Base-by-base conservation (phyloP, 352 stramenopile genomes). In the Pythium scleroteichum region DNA sequence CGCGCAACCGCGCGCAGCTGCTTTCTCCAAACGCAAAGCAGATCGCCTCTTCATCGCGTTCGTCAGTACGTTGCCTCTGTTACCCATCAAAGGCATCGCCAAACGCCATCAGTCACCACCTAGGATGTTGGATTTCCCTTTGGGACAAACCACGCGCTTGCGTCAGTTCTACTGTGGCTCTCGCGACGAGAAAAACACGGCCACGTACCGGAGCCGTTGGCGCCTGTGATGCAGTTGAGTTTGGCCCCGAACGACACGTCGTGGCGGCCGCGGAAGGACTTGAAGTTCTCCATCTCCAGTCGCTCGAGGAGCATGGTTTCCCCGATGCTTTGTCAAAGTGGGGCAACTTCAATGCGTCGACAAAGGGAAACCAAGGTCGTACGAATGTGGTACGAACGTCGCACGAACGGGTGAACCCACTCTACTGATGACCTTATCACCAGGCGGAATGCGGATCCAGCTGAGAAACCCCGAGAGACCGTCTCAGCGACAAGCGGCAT, bases 41-140 rank as follows among this genome's bases (percentile, higher is more conserved):
- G 33, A 82, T 78, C 39, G 73, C 73, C 42, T 82, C 69, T 78
- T 16, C 14, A 22, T 23, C 19, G 9, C n/a, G 2, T 13, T 6
- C 19, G 19, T 57, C 44, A 59, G 33, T 14, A 51, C 19, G 2
- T n/a, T n/a, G 38, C n/a, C 2, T 12, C 14, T 5, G 38, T 29
- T n/a, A 17, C 24, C 5, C 17, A 23, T 29, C 10, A n/a, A n/a
- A n/a, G 29, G 29, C 29, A 10, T 5, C 29, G 29, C 5, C 5
- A 35, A 35, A 10, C 29, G 29, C 29, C 29, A 10, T 35, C 23
- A 38, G 20, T 20, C 17, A 13, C 39, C 61, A 75, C 68, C 68
- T 46, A 79, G 59, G 47, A 77, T 76, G 42, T 79, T 82, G 24
- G 70, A 82, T 60, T 77, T 82, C 12, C 73, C 70, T 35, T 76